Evolutionary conservation across 2,329 filamentous ascomycete genomes (phyloP), one percentile per base, ranked within the genome.

Genomic region (Fonsecaea pugnacius): DNA sequence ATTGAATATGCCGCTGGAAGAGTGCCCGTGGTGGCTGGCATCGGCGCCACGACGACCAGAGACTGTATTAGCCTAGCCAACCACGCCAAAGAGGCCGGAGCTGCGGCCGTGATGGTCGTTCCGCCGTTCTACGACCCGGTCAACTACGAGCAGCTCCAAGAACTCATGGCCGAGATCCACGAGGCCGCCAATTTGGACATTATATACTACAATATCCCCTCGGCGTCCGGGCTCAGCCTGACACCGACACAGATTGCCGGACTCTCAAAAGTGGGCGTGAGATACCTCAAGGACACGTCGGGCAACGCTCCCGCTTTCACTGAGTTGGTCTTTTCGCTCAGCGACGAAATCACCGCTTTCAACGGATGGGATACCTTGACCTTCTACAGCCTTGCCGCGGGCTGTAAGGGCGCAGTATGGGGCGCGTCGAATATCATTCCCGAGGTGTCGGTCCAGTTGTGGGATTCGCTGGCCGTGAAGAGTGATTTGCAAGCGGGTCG

Each of bases 331-430:
- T 83, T 84, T 66, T 75, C 75, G 4, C 70, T 76, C 21, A 71
- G 72, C 1, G 73, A 78, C 59, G 69, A 75, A 30, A 79, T 83
- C 65, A 83, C 79, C 1, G 75, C 79, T 0, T 83, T 84, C 70
- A 84, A 84, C 62, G 82, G 82, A 1, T 84, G 82, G 82, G 82
- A 84, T 63, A 84, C 81, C 0, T 72, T 84, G 16, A 84, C 82
- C 0, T 84, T 84, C 69, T 84, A 84, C 66, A 81, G 82, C 9
- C 72, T 84, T 9, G 79, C 78, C 0, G 81, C 81, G 0, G 82
- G 82, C 0, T 79, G 80, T 8, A 80, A 80, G 52, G 82, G 82
- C 2, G 79, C 78, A 2, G 78, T 84, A 0, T 84, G 82, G 82
- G 82, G 82, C 0, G 80, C 82, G 0, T 78, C 81, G 1, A 84